These are phyloP conservation scores for Pythium dissimile DNA, from an alignment of 352 stramenopile species.

Conservation along the genomic window DNA sequence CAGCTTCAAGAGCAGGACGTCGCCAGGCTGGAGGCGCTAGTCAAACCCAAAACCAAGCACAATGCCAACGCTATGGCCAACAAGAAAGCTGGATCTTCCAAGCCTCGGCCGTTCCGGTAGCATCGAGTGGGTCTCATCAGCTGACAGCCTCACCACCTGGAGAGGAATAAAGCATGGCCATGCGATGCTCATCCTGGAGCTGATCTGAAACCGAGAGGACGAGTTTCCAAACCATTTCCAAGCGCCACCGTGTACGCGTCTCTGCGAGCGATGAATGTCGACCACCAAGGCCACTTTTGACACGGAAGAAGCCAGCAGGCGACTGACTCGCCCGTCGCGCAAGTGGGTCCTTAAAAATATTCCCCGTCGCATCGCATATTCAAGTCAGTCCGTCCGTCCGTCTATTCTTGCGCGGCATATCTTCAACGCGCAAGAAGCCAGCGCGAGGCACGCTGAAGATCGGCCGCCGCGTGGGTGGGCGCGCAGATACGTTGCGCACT, in stretches of 20 bases:
- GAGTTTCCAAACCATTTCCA: background rate
- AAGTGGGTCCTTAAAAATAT: background rate
- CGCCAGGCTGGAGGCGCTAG: background rate
- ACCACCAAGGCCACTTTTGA: too few relatives aligned
- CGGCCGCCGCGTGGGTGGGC: background rate
- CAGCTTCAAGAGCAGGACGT: constrained; percentile 8
- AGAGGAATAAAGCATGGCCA: background rate
- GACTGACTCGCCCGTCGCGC: too few relatives aligned
- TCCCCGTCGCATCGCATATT: background rate
- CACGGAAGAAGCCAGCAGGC: too few relatives aligned
- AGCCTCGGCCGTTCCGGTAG: constrained; percentile 19
- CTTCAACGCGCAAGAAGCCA: constrained; percentile 36
- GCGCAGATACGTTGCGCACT: constrained; percentile 3
- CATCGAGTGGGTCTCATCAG: too few relatives aligned
- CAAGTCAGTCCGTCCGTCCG: background rate
- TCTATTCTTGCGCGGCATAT: constrained; percentile 9
- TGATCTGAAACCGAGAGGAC: background rate
- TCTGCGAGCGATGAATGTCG: background rate
- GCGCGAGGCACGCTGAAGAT: constrained; percentile 14
- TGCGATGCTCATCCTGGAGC: background rate
- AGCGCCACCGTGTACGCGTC: background rate
- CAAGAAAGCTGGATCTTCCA: constrained; percentile 1
- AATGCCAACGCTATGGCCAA: background rate
- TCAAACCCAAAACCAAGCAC: background rate
- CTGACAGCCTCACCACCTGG: background rate